Evolutionary conservation across 352 stramenopile genomes (phyloP).

Genomic region (Pythium scleroteichum): DNA sequence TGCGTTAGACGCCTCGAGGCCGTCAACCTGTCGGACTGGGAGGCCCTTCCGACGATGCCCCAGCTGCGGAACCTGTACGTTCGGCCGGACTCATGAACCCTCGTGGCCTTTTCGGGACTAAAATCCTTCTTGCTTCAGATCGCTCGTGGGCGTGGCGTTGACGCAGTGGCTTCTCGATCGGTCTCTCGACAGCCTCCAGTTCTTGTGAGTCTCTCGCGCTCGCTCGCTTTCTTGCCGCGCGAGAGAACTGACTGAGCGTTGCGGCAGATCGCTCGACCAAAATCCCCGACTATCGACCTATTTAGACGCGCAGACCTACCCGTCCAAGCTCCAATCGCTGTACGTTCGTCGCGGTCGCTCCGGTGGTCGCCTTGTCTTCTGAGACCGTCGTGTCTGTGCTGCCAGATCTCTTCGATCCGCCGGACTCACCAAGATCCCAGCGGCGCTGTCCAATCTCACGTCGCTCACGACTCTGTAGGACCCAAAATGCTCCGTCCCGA

Average conservation of each 20-base stretch:
- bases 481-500: not conserved
- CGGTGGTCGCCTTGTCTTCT: not conserved
- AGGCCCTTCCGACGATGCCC: slow-evolving; percentile 13
- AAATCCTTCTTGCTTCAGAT: too few relatives aligned
- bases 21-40: slow-evolving; percentile 17
- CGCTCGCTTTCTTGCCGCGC: not conserved
- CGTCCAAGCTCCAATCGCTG: slow-evolving; percentile 5
- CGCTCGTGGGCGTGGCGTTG: slow-evolving; percentile 4
- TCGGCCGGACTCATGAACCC: too few relatives aligned
- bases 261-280: too few relatives aligned
- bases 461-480: slow-evolving; percentile 1
- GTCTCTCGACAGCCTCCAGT: slow-evolving; percentile 1
- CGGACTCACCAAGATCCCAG: slow-evolving; percentile 3
- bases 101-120: too few relatives aligned
- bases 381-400: too few relatives aligned
- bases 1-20: slow-evolving; percentile 1
- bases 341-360: slow-evolving; percentile 1
- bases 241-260: too few relatives aligned
- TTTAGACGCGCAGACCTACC: too few relatives aligned
- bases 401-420: slow-evolving; percentile 7
- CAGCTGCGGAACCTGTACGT: slow-evolving; percentile 18
- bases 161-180: slow-evolving; percentile 2
- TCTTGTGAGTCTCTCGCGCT: slow-evolving; percentile 5
- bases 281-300: too few relatives aligned
- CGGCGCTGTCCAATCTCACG: not conserved